phyloP scores from a whole-genome alignment of 495 filamentous ascomycete genomes.

The Xylaria longipes region DNA sequence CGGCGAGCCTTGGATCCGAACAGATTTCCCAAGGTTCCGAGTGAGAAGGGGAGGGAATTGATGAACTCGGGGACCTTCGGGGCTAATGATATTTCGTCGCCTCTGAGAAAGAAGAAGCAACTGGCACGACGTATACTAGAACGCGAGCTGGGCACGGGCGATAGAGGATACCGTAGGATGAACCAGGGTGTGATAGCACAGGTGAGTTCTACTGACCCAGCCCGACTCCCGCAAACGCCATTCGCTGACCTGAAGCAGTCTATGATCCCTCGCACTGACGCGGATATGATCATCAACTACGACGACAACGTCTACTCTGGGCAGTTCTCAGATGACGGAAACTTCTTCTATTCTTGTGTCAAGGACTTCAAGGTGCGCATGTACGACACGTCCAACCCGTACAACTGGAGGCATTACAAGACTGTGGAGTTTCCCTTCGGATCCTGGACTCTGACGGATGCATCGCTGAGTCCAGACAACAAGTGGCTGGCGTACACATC shows the following conservation, averaged over 20 bases:
- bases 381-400: slow-evolving; percentile 97
- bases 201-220: slow-evolving; percentile 24
- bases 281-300: slow-evolving; percentile 90
- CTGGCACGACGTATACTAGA: slow-evolving; percentile 74
- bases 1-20: slow-evolving; percentile 47
- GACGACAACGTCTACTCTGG: slow-evolving; percentile 88
- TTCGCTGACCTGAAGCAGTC: slow-evolving; percentile 40
- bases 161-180: slow-evolving; percentile 56
- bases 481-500: slow-evolving; percentile 88
- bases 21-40: slow-evolving; percentile 76
- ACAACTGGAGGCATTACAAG: slow-evolving; percentile 96
- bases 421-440: slow-evolving; percentile 84
- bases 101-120: slow-evolving; percentile 62
- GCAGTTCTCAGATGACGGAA: slow-evolving; percentile 95
- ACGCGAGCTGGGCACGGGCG: slow-evolving; percentile 75
- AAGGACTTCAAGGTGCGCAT: slow-evolving; percentile 94
- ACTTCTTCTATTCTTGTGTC: slow-evolving; percentile 95
- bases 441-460: slow-evolving; percentile 96
- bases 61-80: slow-evolving; percentile 86
- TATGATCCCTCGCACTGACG: slow-evolving; percentile 72
- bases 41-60: slow-evolving; percentile 72
- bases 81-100: slow-evolving; percentile 59
- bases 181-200: slow-evolving; percentile 70
- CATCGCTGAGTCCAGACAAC: slow-evolving; percentile 90
- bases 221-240: neutral